These are phyloP conservation scores for Calonectria pseudoreteaudii DNA, from an alignment of 2,329 filamentous ascomycete genomes.

Conservation along the genomic window DNA sequence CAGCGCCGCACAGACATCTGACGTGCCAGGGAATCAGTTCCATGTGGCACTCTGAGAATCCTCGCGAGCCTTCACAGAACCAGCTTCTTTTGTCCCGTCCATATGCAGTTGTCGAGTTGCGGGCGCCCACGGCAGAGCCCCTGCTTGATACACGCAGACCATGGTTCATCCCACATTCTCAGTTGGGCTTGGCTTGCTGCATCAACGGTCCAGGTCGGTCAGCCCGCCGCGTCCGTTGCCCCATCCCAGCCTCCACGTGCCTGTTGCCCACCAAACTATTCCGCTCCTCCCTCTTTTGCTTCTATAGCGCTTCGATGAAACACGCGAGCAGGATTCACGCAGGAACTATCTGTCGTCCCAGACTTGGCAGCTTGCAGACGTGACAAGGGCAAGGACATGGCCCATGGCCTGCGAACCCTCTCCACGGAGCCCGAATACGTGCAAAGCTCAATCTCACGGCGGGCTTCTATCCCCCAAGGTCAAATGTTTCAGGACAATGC, in stretches of 20 bases:
- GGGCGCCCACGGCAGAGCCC: slow-evolving; percentile 17
- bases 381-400: neutral
- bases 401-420: neutral
- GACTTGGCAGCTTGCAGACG: neutral
- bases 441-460: neutral
- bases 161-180: slow-evolving; percentile 42
- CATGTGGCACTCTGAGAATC: neutral
- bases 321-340: neutral
- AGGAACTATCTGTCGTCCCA: slow-evolving; percentile 3
- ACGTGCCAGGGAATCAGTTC: neutral
- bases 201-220: slow-evolving; percentile 27
- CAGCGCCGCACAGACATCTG: neutral
- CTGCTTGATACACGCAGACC: slow-evolving; percentile 26
- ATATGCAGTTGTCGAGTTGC: neutral
- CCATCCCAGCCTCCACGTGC: slow-evolving; percentile 38
- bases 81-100: neutral
- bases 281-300: slow-evolving; percentile 7
- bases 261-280: slow-evolving; percentile 19
- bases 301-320: slow-evolving; percentile 10
- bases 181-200: slow-evolving; percentile 39
- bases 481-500: neutral
- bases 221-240: slow-evolving; percentile 24
- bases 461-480: neutral
- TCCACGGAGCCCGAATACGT: slow-evolving; percentile 7
- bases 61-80: neutral